Evolutionary conservation across 2,329 filamentous ascomycete genomes (phyloP), one percentile per base, ranked within the genome.

Genomic region (Cladosporium sp.): DNA sequence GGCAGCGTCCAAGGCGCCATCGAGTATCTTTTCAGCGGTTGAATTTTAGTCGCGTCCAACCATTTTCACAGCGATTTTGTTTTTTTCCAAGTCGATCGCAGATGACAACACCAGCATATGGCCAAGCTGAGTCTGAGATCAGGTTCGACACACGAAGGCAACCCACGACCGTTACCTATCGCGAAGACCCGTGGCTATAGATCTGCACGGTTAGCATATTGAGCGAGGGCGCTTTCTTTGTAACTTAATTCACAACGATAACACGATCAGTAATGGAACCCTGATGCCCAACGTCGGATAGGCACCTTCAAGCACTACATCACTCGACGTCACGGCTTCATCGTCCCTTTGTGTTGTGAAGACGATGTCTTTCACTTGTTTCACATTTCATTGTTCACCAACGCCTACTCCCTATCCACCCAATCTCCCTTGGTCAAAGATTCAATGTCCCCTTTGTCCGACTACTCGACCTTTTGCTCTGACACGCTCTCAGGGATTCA

Each of bases 1-100:
- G 94, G 94, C 10, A 97, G 90, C 71, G 94, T 97, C 39, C 91
- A 97, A 72, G 94, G 93, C 10, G 94, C 90, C 4, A 84, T 95
- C 54, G 89, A 94, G 75, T 85, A 90, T 68, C 75, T 95, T 57
- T 66, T 80, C 24, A 58, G 57, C 50, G 63, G 64, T 24, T 57
- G 51, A 56, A 17, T 13, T 39, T 19, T 39, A 15, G 13, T 42
- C 39, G 39, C 39, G 19, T 4, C 19, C 19, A 42, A n/a, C 10
- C 22, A 13, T 39, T 15, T n/a, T 39, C 17, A 12, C 15, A 19
- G 36, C 36, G 15, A 39, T 39, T 19, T 4, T 9, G 2, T 32
- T 32, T n/a, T n/a, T n/a, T n/a, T n/a, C n/a, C n/a, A n/a, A n/a
- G n/a, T n/a, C 28, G 28, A 32, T 9, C 28, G 28, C 28, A 9